Percentiles rank a stretch among this genome's conserved stretches.
Conservation (phyloP, 1,284 basidiomycete genomes). For the Gomphus bonarii region DNA sequence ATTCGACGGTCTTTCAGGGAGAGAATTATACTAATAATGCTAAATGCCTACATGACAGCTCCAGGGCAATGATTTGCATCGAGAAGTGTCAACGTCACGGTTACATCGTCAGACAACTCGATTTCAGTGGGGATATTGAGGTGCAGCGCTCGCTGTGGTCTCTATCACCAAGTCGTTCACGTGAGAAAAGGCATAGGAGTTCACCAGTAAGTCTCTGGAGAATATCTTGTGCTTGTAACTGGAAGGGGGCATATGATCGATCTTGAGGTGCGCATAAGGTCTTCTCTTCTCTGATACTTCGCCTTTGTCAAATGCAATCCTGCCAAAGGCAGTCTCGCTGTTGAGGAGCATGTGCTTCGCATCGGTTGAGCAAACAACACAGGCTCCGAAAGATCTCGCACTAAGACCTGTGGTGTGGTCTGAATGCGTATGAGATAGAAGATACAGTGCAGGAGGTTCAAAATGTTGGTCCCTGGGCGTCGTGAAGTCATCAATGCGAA, state of each 20-base stretch:
- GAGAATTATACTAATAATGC: background rate
- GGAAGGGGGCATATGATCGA: slow-evolving; percentile 36
- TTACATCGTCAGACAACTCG: slow-evolving; percentile 46
- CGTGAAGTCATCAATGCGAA: slow-evolving; percentile 73
- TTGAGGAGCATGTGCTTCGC: slow-evolving; percentile 75
- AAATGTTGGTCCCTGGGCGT: slow-evolving; percentile 24
- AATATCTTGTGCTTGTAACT: slow-evolving; percentile 39
- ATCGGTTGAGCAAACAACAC: slow-evolving; percentile 66
- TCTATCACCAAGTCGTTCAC: slow-evolving; percentile 1
- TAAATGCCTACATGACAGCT: slow-evolving; percentile 65
- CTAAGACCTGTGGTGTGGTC: slow-evolving; percentile 69
- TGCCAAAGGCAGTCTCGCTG: slow-evolving; percentile 60
- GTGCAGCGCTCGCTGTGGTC: slow-evolving; percentile 35
- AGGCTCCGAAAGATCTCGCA: slow-evolving; percentile 55
- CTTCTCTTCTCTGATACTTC: slow-evolving; percentile 42
- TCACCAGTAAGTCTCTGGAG: slow-evolving; percentile 55
- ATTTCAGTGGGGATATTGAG: slow-evolving; percentile 55
- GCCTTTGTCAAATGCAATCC: slow-evolving; percentile 43
- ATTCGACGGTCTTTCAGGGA: background rate
- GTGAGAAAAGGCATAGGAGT: slow-evolving; percentile 17
- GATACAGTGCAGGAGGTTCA: slow-evolving; percentile 49
- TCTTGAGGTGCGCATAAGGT: slow-evolving; percentile 60
- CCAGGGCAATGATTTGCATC: slow-evolving; percentile 96
- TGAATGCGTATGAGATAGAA: slow-evolving; percentile 78
- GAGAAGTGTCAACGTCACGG: slow-evolving; percentile 67